Percentiles rank a stretch among this genome's conserved stretches.
phyloP scores from a whole-genome alignment of 768 basidiomycete species.

The Pleurotus eryngii region DNA sequence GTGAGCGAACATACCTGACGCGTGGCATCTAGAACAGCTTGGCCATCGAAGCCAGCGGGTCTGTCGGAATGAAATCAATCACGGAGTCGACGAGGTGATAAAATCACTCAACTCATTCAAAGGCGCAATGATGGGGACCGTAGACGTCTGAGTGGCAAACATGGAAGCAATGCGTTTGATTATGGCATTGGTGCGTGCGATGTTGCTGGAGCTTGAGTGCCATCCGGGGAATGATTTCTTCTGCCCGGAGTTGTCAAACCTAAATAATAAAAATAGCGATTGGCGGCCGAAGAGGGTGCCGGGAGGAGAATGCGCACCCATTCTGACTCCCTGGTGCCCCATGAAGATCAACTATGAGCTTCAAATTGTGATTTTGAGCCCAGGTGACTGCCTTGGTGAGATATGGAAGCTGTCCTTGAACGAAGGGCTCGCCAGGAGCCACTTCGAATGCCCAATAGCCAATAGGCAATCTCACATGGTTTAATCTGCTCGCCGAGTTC shows the following conservation, averaged over 20 bases:
- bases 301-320: slow-evolving; percentile 41
- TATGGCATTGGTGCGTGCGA: slow-evolving; percentile 63
- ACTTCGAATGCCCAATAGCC: slow-evolving; percentile 92
- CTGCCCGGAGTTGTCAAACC: slow-evolving; percentile 83
- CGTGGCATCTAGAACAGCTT: slow-evolving; percentile 44
- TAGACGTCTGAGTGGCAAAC: slow-evolving; percentile 49
- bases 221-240: slow-evolving; percentile 57
- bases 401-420: slow-evolving; percentile 74
- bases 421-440: slow-evolving; percentile 71
- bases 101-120: slow-evolving; percentile 65
- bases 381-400: slow-evolving; percentile 63
- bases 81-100: background rate
- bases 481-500: slow-evolving; percentile 43
- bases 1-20: slow-evolving; percentile 31
- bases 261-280: slow-evolving; percentile 21
- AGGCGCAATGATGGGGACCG: slow-evolving; percentile 68
- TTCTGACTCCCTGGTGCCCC: slow-evolving; percentile 71
- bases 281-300: slow-evolving; percentile 7
- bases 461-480: slow-evolving; percentile 81
- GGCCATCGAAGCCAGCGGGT: slow-evolving; percentile 68
- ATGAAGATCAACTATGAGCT: slow-evolving; percentile 79
- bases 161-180: slow-evolving; percentile 60
- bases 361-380: slow-evolving; percentile 69
- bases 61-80: slow-evolving; percentile 29
- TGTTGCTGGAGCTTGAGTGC: slow-evolving; percentile 64